Percentiles rank a stretch among this genome's conserved stretches.
Evolutionary conservation across 192 early-diverging fungal genomes (phyloP).

Genomic region (Helicostylum pulchrum): DNA sequence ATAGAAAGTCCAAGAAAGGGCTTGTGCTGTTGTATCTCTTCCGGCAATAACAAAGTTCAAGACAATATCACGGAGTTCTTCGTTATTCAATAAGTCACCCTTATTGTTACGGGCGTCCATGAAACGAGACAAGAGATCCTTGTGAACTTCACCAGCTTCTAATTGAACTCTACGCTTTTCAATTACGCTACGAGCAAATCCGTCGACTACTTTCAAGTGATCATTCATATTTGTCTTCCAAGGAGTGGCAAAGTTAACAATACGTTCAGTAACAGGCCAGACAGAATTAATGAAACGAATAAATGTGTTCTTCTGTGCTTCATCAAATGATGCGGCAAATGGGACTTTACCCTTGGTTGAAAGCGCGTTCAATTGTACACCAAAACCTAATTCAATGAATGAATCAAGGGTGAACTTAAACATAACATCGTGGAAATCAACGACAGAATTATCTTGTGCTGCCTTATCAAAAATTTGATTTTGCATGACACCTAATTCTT

Average conservation of each 20-base stretch:
- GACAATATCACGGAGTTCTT: slow-evolving; percentile 36
- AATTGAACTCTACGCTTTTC: slow-evolving; percentile 26
- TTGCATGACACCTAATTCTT: slow-evolving; percentile 25
- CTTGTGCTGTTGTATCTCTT: slow-evolving; percentile 52
- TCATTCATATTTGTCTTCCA: slow-evolving; percentile 25
- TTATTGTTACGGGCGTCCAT: slow-evolving; percentile 33
- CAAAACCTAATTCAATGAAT: slow-evolving; percentile 49
- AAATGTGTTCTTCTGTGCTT: slow-evolving; percentile 38
- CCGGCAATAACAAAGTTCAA: slow-evolving; percentile 42
- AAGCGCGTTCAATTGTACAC: slow-evolving; percentile 42
- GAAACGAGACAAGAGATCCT: slow-evolving; percentile 37
- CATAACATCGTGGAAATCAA: slow-evolving; percentile 46
- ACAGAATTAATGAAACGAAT: slow-evolving; percentile 35
- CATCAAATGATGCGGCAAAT: slow-evolving; percentile 56
- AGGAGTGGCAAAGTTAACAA: slow-evolving; percentile 13
- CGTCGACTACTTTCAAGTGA: slow-evolving; percentile 28
- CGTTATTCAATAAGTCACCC: slow-evolving; percentile 21
- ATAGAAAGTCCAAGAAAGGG: slow-evolving; percentile 51
- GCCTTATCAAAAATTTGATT: slow-evolving; percentile 24
- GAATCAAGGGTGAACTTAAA: slow-evolving; percentile 47
- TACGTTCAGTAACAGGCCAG: background rate
- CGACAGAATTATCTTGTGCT: slow-evolving; percentile 25
- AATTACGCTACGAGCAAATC: slow-evolving; percentile 27
- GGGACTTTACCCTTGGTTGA: slow-evolving; percentile 34
- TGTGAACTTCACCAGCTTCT: slow-evolving; percentile 15